phyloP scores from a whole-genome alignment of 106 monocot genomes.

The Dendrobium officinale region DNA sequence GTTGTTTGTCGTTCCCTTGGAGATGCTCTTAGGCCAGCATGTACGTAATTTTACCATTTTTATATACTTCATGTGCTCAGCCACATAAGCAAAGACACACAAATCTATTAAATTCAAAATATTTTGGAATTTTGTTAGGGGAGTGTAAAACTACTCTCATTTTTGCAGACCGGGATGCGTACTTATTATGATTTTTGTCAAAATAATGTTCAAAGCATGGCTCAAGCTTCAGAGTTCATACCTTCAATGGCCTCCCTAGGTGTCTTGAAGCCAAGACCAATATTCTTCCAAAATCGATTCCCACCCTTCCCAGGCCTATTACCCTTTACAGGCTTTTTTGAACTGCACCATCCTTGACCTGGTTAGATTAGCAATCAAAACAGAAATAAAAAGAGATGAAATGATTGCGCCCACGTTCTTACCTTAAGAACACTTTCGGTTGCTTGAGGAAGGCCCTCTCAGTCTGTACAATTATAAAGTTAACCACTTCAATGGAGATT shows the following conservation, averaged over 20 bases:
- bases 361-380: neutral
- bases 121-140: too few species aligned
- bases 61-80: too few species aligned
- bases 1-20: too few species aligned
- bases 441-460: conserved; percentile 64
- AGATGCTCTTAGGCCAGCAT: too few species aligned
- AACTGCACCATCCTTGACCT: neutral
- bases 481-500: neutral
- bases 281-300: conserved; percentile 19
- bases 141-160: too few species aligned
- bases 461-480: conserved; percentile 28
- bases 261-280: conserved; percentile 23
- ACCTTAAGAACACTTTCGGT: conserved; percentile 55
- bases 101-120: too few species aligned
- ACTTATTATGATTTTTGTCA: neutral
- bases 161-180: neutral
- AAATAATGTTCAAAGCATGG: neutral
- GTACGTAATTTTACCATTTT: too few species aligned
- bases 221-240: neutral
- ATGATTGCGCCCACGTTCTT: neutral
- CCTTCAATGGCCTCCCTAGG: conserved; percentile 24
- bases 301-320: conserved; percentile 24
- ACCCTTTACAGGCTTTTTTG: conserved; percentile 22
- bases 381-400: neutral
- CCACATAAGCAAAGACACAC: too few species aligned